A percentile compares a stretch with the other conserved stretches of the same genome.
Evolutionary conservation across 257 asterid species (phyloP).

Genomic region (Solanum lycopersicoides): DNA sequence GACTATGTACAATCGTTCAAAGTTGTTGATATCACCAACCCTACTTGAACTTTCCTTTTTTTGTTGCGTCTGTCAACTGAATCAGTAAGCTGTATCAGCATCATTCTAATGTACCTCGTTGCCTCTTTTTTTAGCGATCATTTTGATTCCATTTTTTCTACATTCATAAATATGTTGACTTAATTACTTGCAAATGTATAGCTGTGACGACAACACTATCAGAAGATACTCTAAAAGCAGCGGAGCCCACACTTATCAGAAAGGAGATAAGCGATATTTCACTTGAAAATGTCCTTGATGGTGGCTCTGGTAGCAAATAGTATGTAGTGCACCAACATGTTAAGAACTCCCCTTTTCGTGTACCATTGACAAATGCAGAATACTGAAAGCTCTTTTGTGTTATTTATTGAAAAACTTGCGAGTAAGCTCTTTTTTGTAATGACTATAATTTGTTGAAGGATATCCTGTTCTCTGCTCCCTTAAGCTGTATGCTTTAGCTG

Average conservation of each 20-base stretch:
- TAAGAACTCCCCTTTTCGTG: slow-evolving; percentile 18
- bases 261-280: slow-evolving; percentile 74
- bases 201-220: slow-evolving; percentile 87
- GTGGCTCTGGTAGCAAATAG: slow-evolving; percentile 72
- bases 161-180: not conserved
- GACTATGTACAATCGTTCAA: not conserved
- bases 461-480: not conserved
- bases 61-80: not conserved
- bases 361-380: slow-evolving; percentile 28
- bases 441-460: slow-evolving; percentile 11
- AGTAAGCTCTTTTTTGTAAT: slow-evolving; percentile 34
- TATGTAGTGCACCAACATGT: slow-evolving; percentile 59
- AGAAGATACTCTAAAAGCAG: slow-evolving; percentile 49
- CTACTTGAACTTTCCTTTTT: not conserved
- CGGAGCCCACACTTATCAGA: slow-evolving; percentile 74
- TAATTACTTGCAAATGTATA: slow-evolving; percentile 67
- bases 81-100: not conserved
- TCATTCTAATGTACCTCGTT: not conserved
- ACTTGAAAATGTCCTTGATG: slow-evolving; percentile 75
- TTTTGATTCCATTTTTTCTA: not conserved
- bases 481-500: not conserved
- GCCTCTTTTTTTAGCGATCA: not conserved
- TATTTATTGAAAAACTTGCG: slow-evolving; percentile 17
- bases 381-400: slow-evolving; percentile 12
- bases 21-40: not conserved